Conservation (phyloP, 1,284 basidiomycete species). For the Cryptococcus deneoformans region DNA sequence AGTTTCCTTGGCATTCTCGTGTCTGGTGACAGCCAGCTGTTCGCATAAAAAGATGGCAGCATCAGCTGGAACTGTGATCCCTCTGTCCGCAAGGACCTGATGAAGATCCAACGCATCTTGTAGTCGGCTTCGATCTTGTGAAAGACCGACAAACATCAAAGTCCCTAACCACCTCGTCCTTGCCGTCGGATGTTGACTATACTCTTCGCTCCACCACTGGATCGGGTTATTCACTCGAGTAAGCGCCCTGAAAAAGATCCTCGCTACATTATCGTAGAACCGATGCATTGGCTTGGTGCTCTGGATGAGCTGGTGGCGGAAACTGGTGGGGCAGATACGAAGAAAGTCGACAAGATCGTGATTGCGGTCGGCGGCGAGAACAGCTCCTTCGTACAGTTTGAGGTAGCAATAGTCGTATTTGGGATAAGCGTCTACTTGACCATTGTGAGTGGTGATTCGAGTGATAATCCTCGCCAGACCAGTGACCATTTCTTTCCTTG, state of each 20-base stretch:
- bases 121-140: conserved; percentile 1
- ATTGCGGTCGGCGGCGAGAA: conserved; percentile 1
- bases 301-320: conserved; percentile 5
- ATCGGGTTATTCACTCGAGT: conserved; percentile 1
- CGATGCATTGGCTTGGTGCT: neutral
- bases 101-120: conserved; percentile 8
- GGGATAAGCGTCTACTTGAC: conserved; percentile 3
- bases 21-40: conserved; percentile 1
- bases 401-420: conserved; percentile 1
- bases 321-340: neutral
- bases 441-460: neutral
- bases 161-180: conserved; percentile 2
- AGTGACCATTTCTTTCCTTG: conserved; percentile 6
- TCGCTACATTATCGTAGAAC: neutral
- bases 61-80: conserved; percentile 1
- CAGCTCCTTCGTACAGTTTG: conserved; percentile 5
- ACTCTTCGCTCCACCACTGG: conserved; percentile 8
- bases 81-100: conserved; percentile 4
- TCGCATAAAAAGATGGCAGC: conserved; percentile 7
- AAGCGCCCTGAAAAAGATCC: conserved; percentile 6
- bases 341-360: conserved; percentile 13
- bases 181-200: neutral
- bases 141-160: conserved; percentile 9
- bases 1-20: conserved; percentile 2
- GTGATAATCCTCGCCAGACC: conserved; percentile 3